Conservation (phyloP, 139 green algal species). For the Coelastrella sp. region DNA sequence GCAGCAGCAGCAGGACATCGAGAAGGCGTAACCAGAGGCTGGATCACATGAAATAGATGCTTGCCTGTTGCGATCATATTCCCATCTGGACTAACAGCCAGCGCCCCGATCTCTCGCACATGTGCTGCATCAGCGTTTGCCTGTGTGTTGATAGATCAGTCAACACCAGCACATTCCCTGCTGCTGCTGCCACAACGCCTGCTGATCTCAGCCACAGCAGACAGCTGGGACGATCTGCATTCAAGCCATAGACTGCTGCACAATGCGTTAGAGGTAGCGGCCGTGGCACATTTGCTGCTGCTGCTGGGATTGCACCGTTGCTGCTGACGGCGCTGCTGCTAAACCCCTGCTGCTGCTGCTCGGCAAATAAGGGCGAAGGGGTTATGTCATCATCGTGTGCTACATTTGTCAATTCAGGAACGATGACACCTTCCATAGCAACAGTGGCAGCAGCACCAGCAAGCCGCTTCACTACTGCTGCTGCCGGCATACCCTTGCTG, state of each 20-base stretch:
- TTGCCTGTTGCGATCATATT: constrained; percentile 39
- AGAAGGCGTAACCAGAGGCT: not conserved
- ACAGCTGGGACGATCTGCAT: not conserved
- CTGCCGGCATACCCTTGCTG: not conserved
- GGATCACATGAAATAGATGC: not conserved
- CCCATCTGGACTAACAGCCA: constrained; percentile 46
- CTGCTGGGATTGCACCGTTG: not conserved
- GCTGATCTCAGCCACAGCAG: constrained; percentile 42
- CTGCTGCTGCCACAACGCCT: constrained; percentile 48
- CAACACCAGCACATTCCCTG: constrained; percentile 57
- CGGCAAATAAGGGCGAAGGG: constrained; percentile 5
- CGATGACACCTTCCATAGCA: not conserved
- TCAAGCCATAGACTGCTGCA: not conserved
- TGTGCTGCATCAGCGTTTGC: constrained; percentile 52
- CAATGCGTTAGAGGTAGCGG: not conserved
- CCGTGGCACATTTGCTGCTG: not conserved
- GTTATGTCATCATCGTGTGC: not conserved
- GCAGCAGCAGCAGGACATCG: no score
- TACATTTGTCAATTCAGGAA: not conserved
- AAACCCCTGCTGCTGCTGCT: constrained; percentile 23
- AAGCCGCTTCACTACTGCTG: not conserved
- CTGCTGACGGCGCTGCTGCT: not conserved
- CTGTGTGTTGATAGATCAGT: constrained; percentile 42
- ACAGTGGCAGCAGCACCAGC: not conserved
- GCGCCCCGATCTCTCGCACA: constrained; percentile 7